Percentiles rank a stretch among this genome's conserved stretches.
Conservation (phyloP, 176 grass and related monocot species). For the Oryza longistaminata region DNA sequence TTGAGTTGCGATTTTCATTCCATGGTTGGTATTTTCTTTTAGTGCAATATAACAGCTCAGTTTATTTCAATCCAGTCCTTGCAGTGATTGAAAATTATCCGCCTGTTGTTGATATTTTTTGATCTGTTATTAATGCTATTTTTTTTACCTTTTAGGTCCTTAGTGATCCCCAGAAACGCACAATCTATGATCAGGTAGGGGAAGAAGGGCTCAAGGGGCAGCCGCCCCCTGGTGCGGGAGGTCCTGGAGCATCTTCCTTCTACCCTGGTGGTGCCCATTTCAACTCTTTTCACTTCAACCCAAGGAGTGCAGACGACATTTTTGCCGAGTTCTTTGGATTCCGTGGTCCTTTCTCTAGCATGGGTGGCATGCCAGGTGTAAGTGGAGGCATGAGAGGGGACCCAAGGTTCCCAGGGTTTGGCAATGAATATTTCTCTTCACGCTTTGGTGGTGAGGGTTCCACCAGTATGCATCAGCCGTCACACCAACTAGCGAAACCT, state of each 20-base stretch:
- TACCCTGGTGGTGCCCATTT: constrained; percentile 49
- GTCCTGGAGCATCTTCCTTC: constrained; percentile 44
- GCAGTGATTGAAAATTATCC: background rate
- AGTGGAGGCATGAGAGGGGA: constrained; percentile 47
- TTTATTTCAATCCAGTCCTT: background rate
- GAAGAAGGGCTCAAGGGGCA: constrained; percentile 87
- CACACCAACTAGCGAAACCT: constrained; percentile 52
- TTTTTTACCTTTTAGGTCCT: constrained; percentile 60
- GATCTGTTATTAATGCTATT: constrained; percentile 20
- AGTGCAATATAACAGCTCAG: background rate
- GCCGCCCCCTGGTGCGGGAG: constrained; percentile 57
- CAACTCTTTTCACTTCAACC: constrained; percentile 65
- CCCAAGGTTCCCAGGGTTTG: constrained; percentile 62
- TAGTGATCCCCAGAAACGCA: constrained; percentile 86
- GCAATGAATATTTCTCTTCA: constrained; percentile 53
- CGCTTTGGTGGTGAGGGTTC: constrained; percentile 50
- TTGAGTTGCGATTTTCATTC: background rate
- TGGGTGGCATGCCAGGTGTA: constrained; percentile 33
- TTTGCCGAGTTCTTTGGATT: constrained; percentile 87
- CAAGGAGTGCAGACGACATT: constrained; percentile 73
- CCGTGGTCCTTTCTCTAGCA: constrained; percentile 40
- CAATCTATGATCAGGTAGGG: constrained; percentile 84
- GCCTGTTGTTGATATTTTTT: background rate
- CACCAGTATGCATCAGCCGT: constrained; percentile 37
- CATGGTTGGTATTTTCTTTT: background rate